These are phyloP conservation scores for Pisolithus microcarpus DNA, from an alignment of 768 basidiomycete species.

Conservation along the genomic window DNA sequence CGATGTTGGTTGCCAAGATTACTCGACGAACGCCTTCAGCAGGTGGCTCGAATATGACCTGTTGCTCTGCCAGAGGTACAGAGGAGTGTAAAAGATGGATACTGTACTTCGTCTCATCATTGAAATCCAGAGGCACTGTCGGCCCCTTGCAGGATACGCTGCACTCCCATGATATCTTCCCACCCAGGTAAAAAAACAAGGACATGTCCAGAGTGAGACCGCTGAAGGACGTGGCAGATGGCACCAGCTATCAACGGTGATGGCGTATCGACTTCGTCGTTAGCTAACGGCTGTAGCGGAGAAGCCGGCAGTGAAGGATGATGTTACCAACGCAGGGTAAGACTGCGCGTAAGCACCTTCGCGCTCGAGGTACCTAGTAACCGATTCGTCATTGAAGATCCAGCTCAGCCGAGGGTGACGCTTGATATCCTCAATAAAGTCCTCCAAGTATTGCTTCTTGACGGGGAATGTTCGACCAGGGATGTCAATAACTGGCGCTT, in stretches of 20 bases:
- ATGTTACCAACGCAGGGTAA: not conserved
- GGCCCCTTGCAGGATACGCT: constrained; percentile 51
- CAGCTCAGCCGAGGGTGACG: constrained; percentile 38
- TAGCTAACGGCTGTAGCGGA: constrained; percentile 7
- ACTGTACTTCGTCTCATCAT: constrained; percentile 47
- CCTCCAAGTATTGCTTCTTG: constrained; percentile 71
- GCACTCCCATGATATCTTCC: constrained; percentile 79
- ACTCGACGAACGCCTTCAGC: constrained; percentile 71
- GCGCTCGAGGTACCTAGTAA: constrained; percentile 61
- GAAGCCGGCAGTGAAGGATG: constrained; percentile 5
- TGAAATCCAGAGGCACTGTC: constrained; percentile 54
- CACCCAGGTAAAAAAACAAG: constrained; percentile 90
- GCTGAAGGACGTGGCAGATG: constrained; percentile 67
- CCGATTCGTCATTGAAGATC: constrained; percentile 66
- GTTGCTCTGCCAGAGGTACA: constrained; percentile 83
- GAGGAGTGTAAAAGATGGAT: constrained; percentile 86
- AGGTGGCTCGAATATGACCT: constrained; percentile 82
- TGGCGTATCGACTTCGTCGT: constrained; percentile 71
- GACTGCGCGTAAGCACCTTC: constrained; percentile 35
- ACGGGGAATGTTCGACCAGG: constrained; percentile 94
- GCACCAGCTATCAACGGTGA: constrained; percentile 74
- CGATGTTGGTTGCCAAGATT: constrained; percentile 91
- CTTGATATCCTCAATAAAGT: constrained; percentile 52
- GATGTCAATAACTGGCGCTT: constrained; percentile 68
- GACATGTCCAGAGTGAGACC: constrained; percentile 76